A percentile compares a stretch with the other conserved stretches of the same genome.
phyloP scores from a whole-genome alignment of 768 basidiomycete genomes.

The Tulasnella sp. region DNA sequence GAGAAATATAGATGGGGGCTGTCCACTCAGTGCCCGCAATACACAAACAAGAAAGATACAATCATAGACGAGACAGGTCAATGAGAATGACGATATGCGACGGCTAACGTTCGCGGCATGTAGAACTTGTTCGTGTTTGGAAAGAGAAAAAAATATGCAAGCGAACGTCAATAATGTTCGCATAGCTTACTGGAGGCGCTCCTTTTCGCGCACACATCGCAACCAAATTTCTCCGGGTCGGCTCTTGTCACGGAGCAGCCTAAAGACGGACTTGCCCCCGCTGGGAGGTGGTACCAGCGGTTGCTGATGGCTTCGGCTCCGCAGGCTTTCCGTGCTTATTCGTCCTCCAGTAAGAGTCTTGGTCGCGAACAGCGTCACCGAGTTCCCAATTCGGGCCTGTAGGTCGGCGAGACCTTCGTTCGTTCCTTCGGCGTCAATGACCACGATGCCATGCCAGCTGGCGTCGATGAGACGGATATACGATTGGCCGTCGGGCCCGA shows the following conservation, averaged over 20 bases:
- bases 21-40: background rate
- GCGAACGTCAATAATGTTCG: background rate
- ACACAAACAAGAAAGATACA: background rate
- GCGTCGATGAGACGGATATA: conserved; percentile 55
- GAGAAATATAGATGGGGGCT: background rate
- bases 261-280: conserved; percentile 47
- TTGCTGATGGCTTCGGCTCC: conserved; percentile 27
- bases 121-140: background rate
- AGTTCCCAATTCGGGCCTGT: conserved; percentile 60
- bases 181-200: conserved; percentile 27
- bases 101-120: background rate
- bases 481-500: conserved; percentile 33
- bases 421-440: conserved; percentile 81
- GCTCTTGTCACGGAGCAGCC: conserved; percentile 66
- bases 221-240: conserved; percentile 71
- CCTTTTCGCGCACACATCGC: conserved; percentile 56
- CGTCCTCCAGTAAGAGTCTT: conserved; percentile 28
- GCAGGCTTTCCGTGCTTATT: background rate
- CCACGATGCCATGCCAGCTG: conserved; percentile 75
- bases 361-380: conserved; percentile 56
- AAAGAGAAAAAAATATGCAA: background rate
- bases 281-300: conserved; percentile 38
- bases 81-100: background rate
- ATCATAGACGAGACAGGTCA: background rate
- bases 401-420: conserved; percentile 77